Percentiles rank a stretch among this genome's conserved stretches.
These are phyloP conservation scores for Viola pubescens DNA, from an alignment of 441 rosid species.

Conservation along the genomic window DNA sequence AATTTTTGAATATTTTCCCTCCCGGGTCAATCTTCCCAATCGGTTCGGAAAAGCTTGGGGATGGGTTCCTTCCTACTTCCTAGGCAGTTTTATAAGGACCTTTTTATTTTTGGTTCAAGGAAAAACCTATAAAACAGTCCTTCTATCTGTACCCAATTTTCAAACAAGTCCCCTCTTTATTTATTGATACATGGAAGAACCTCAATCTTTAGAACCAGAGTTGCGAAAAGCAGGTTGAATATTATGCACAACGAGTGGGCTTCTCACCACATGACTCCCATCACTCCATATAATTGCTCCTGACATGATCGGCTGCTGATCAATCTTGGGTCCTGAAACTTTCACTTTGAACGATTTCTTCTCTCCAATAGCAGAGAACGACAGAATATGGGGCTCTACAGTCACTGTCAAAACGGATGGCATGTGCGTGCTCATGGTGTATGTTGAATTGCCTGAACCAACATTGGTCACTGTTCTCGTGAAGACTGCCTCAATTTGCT, in stretches of 20 bases:
- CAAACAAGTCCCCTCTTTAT: too few relatives aligned
- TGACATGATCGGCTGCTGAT: constrained; percentile 1
- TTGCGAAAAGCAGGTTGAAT: too few relatives aligned
- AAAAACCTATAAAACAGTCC: too few relatives aligned
- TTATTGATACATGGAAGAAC: too few relatives aligned
- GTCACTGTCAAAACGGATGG: constrained; percentile 10
- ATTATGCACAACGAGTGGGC: constrained; percentile 4
- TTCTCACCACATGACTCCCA: constrained; percentile 9
- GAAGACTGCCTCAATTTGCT: not conserved
- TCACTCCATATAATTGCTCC: constrained; percentile 18
- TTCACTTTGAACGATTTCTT: constrained; percentile 13
- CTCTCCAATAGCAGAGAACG: constrained; percentile 11
- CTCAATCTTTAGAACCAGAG: too few relatives aligned
- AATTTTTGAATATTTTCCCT: too few relatives aligned
- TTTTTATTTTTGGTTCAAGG: too few relatives aligned
- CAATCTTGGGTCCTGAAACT: constrained; percentile 2
- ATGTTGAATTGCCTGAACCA: constrained; percentile 3
- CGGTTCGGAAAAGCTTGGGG: too few relatives aligned
- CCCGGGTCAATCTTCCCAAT: too few relatives aligned
- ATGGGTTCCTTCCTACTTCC: too few relatives aligned
- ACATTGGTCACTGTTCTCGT: constrained; percentile 14
- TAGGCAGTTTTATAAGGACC: too few relatives aligned
- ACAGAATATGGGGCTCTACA: constrained; percentile 11
- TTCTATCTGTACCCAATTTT: too few relatives aligned
- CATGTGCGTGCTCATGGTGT: constrained; percentile 7